Evolutionary conservation across 495 filamentous ascomycete genomes (phyloP), one percentile per base, ranked within the genome.

Genomic region (Neurospora intermedia): DNA sequence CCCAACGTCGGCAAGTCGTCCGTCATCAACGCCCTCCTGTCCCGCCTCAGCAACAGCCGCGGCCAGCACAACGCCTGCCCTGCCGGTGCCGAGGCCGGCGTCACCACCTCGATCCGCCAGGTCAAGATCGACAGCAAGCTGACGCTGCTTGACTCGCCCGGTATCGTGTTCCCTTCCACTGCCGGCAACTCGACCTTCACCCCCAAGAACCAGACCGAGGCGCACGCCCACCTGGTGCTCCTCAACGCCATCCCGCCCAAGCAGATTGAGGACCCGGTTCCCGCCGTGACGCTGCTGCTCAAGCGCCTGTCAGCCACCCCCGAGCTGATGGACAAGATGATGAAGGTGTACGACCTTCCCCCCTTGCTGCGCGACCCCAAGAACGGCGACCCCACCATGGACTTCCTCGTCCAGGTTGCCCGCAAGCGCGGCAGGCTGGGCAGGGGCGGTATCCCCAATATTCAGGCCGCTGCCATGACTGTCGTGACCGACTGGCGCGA

Each of bases 1-100:
- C 95, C 95, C 74, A 98, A 98, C 82, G 95, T 97, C 74, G 95
- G 95, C 80, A 98, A 98, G 83, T 97, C 93, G 18, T 97, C 94
- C 69, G 93, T 98, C 74, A 97, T 98, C 87, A 98, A 98, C 80
- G 92, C 93, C 10, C 90, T 98, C 43, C 92, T 92, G 6, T 90
- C 93, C 42, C 91, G 93, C 66, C 83, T 97, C 42, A 91, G 92
- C 74, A 89, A 90, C 73, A 81, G 77, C 77, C 84, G 84, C 72
- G 85, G 82, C 79, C 79, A 83, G 11, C 80, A 81, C 43, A 87
- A 88, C 27, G 92, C 93, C 41, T 97, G 94, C 80, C 94, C 95
- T 0, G 91, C 91, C 1, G 95, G 95, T 38, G 94, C 95, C 48
- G 95, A 97, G 82, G 95, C 95, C 4, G 95, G 95, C 71, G 91